Evolutionary conservation across 2,329 filamentous ascomycete species (phyloP).

Genomic region (Apiospora pterosperma): DNA sequence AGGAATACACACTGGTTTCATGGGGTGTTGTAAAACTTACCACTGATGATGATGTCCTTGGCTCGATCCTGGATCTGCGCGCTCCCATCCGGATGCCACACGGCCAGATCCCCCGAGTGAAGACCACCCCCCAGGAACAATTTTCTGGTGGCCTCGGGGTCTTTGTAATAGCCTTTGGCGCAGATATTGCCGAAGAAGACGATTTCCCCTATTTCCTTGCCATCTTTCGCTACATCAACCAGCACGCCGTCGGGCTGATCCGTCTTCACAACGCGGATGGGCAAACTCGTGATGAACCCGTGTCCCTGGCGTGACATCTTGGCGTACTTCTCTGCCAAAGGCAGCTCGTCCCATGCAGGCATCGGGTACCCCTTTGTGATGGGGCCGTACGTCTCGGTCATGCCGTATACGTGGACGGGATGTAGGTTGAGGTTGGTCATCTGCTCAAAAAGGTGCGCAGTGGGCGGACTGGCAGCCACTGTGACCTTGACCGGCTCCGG

Average conservation of each 20-base stretch:
- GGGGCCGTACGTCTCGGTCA: constrained; percentile 87
- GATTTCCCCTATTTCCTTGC: constrained; percentile 77
- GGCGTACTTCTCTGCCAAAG: constrained; percentile 73
- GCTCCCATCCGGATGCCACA: constrained; percentile 87
- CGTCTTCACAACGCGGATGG: constrained; percentile 77
- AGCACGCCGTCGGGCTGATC: constrained; percentile 65
- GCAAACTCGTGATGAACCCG: constrained; percentile 80
- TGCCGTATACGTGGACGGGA: constrained; percentile 90
- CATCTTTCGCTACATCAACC: constrained; percentile 65
- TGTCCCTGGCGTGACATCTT: constrained; percentile 94
- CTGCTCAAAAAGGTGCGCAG: constrained; percentile 84
- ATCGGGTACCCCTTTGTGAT: constrained; percentile 92
- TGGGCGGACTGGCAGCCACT: constrained; percentile 88
- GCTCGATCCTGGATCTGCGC: constrained; percentile 90
- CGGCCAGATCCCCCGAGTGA: constrained; percentile 89
- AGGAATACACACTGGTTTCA: background rate
- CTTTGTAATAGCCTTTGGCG: constrained; percentile 87
- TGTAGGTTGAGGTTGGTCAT: constrained; percentile 80
- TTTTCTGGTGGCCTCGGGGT: constrained; percentile 78
- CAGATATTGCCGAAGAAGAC: constrained; percentile 92
- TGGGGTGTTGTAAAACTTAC: constrained; percentile 40
- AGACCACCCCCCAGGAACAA: constrained; percentile 82
- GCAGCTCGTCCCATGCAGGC: constrained; percentile 76
- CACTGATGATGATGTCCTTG: constrained; percentile 98
- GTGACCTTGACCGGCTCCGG: constrained; percentile 76